Evolutionary conservation across 192 early-diverging fungal genomes (phyloP), one percentile per base, ranked within the genome.

Genomic region (Coemansia sp.): DNA sequence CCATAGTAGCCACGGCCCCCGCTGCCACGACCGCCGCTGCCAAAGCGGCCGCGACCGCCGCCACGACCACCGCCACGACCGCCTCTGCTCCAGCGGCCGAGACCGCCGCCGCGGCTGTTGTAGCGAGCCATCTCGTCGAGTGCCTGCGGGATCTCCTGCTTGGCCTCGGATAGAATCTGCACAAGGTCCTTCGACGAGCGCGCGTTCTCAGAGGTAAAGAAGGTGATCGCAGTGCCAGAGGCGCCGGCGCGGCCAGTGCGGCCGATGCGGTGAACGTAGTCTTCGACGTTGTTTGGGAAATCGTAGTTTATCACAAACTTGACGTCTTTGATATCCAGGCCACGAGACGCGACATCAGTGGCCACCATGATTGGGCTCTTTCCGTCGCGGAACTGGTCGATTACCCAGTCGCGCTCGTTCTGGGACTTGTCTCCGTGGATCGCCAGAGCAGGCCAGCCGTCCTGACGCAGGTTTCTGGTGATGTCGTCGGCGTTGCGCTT

Each of bases 381-480:
- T 60, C 95, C 93, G 34, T 81, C 66, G 72, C 93, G 91, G 87
- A 99, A 99, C 75, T 96, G 88, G 50, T 82, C 81, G 65, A 99
- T 85, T 6, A 94, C 95, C 93, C 92, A 94, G 77, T 98, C 95
- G 74, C 97, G 94, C 71, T 98, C 94, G 35, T 83, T 86, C 83
- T 99, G 97, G 32, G 86, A 88, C 77, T 97, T 98, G 83, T 97
- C 95, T 59, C 95, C 95, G 67, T 98, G 96, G 77, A 98, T 96
- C 45, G 93, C 95, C 52, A 95, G 74, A 0, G 93, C 95, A 16
- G 90, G 86, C 82, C 89, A 99, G 10, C 93, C 92, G 65, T 95
- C 94, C 46, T 90, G 89, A 36, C 93, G 85, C 62, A 99, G 80
- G 58, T 86, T 86, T 57, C 87, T 82, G n/a, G 93, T 95, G 61